Evolutionary conservation across 208 protist genomes (phyloP), one percentile per base, ranked within the genome.

Genomic region (Trypanosoma brucei): DNA sequence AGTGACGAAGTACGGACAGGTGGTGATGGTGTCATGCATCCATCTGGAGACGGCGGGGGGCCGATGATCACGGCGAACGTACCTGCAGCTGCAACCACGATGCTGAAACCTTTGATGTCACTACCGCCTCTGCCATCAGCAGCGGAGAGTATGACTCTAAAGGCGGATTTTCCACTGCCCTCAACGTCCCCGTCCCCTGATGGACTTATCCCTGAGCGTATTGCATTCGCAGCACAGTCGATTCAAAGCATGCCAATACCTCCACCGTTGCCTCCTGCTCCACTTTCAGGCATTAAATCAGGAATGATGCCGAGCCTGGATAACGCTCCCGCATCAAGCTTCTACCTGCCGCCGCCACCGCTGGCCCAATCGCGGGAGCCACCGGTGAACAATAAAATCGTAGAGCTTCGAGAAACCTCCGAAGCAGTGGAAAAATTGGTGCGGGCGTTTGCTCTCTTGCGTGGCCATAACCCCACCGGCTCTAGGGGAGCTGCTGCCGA

Each of bases 371-470:
- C 75, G 22, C 58, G 61, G 0, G 71, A 67, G 11, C 37, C 73
- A 4, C 59, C 39, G 0, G 74, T 75, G 45, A 68, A 86, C 51
- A 48, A 70, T 1, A 78, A 76, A 44, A 52, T 87, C 38, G 65
- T 75, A 5, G 79, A 91, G 62, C 76, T 94, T 46, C 76, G 83
- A 2, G 88, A 92, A 57, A 89, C 85, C 2, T 89, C 85, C 0
- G 84, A 91, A 68, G 88, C 88, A 34, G 88, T 94, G 59, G 88
- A 94, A 48, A 74, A 83, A 4, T 70, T 94, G 7, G 85, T 94
- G 46, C 72, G 75, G 31, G 85, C 88, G 36, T 94, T 94, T 61
- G 88, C 85, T 5, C 54, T 75, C 36, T 67, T 94, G 64, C 63
- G 83, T 61, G 81, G 85, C 22, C 72, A 85, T 52, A 49, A 39